phyloP scores from a whole-genome alignment of 768 basidiomycete genomes.

The Lactarius evosmus region DNA sequence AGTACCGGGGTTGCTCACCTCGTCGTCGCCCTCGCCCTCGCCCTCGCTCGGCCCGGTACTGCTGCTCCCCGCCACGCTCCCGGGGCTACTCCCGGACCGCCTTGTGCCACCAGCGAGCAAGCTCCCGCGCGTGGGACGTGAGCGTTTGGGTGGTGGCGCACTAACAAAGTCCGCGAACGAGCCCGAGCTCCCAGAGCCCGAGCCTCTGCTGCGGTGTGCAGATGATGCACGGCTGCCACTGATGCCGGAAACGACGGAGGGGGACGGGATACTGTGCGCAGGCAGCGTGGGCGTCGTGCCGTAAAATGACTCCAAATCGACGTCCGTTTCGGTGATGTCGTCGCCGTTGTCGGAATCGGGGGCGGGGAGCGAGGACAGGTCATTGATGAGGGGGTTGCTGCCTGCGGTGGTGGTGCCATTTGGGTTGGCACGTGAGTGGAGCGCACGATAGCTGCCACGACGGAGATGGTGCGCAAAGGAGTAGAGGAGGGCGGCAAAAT shows the following conservation, averaged over 20 bases:
- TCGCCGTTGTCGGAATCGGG: slow-evolving; percentile 6
- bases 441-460: slow-evolving; percentile 81
- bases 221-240: slow-evolving; percentile 2
- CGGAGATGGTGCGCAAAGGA: slow-evolving; percentile 93
- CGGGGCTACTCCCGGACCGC: slow-evolving; percentile 22
- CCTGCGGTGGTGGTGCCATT: not conserved
- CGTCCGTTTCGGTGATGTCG: slow-evolving; percentile 55
- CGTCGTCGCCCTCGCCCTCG: slow-evolving; percentile 42
- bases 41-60: slow-evolving; percentile 43
- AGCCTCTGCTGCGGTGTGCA: slow-evolving; percentile 34
- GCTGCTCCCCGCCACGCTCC: slow-evolving; percentile 27
- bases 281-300: slow-evolving; percentile 43
- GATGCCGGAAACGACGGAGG: slow-evolving; percentile 8
- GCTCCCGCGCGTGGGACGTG: slow-evolving; percentile 27
- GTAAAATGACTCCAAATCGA: slow-evolving; percentile 52
- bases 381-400: slow-evolving; percentile 18
- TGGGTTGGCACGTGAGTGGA: slow-evolving; percentile 39
- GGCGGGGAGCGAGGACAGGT: slow-evolving; percentile 40
- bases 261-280: slow-evolving; percentile 42
- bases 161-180: slow-evolving; percentile 60
- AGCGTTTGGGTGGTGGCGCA: slow-evolving; percentile 41
- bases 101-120: slow-evolving; percentile 28
- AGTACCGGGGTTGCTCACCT: slow-evolving; percentile 13
- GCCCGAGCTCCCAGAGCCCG: slow-evolving; percentile 39
- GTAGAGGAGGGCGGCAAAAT: slow-evolving; percentile 86